Evolutionary conservation across 2,329 filamentous ascomycete species (phyloP).

Genomic region (Stylonectria norvegica): DNA sequence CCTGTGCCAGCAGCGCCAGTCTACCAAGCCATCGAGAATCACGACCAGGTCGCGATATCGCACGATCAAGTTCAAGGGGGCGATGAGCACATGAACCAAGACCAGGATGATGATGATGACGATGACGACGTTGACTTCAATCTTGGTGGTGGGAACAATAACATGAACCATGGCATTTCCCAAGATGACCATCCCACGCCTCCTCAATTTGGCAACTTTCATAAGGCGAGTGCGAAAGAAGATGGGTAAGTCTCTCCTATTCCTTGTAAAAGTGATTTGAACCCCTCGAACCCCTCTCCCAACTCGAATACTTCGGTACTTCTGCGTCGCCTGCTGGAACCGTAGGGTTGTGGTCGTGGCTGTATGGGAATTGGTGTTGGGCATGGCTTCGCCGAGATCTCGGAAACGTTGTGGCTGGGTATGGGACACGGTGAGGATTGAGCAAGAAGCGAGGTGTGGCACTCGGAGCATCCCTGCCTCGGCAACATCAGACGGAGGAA

Average conservation of each 20-base stretch:
- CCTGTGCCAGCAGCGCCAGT: slow-evolving; percentile 26
- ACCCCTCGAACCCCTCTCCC: slow-evolving; percentile 9
- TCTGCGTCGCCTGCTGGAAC: slow-evolving; percentile 12
- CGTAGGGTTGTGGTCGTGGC: slow-evolving; percentile 18
- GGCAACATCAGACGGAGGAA: slow-evolving; percentile 24
- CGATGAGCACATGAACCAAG: slow-evolving; percentile 43
- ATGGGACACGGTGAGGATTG: slow-evolving; percentile 26
- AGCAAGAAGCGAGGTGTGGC: slow-evolving; percentile 22
- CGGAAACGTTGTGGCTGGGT: slow-evolving; percentile 28
- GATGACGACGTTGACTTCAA: slow-evolving; percentile 61
- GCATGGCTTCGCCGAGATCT: slow-evolving; percentile 19
- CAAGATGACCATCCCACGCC: slow-evolving; percentile 32
- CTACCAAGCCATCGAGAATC: slow-evolving; percentile 28
- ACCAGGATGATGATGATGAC: slow-evolving; percentile 50
- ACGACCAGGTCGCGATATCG: slow-evolving; percentile 19
- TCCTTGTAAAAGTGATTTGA: slow-evolving; percentile 23
- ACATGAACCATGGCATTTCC: slow-evolving; percentile 27
- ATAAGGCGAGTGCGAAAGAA: slow-evolving; percentile 62
- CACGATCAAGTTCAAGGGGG: slow-evolving; percentile 24
- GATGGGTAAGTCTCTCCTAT: slow-evolving; percentile 39
- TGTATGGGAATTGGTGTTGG: slow-evolving; percentile 19
- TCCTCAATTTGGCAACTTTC: slow-evolving; percentile 36
- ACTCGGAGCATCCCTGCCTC: slow-evolving; percentile 19
- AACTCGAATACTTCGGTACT: slow-evolving; percentile 8
- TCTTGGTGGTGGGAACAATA: slow-evolving; percentile 42